Evolutionary conservation across 345 rosid species (phyloP).

Genomic region (Cardamine chenopodiifolia): DNA sequence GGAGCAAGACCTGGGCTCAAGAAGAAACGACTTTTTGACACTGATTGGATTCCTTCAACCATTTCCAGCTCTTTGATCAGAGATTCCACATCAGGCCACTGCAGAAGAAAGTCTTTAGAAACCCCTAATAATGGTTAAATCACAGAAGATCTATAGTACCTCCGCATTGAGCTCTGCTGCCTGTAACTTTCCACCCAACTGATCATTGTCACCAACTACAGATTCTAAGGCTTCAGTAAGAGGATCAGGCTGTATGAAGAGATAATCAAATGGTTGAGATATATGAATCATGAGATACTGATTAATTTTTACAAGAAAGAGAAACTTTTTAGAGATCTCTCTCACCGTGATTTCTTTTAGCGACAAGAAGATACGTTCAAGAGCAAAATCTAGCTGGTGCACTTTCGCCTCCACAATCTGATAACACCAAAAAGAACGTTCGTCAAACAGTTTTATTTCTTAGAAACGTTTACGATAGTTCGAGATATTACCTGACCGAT

Average conservation of each 20-base stretch:
- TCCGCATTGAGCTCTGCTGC: constrained; percentile 71
- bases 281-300: not conserved
- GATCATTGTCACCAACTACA: constrained; percentile 65
- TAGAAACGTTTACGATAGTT: not conserved
- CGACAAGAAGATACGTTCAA: constrained; percentile 85
- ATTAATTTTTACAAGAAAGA: not conserved
- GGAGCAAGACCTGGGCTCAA: constrained; percentile 96
- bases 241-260: constrained; percentile 77
- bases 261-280: not conserved
- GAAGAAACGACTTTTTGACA: constrained; percentile 86
- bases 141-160: constrained; percentile 47
- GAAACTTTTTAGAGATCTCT: not conserved
- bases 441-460: constrained; percentile 11
- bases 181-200: constrained; percentile 58
- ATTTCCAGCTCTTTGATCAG: constrained; percentile 74
- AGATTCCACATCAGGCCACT: constrained; percentile 96
- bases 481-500: constrained; percentile 73
- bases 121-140: not conserved
- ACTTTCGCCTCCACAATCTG: constrained; percentile 95
- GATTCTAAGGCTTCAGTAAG: constrained; percentile 75
- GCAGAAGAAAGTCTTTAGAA: constrained; percentile 35
- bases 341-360: constrained; percentile 78
- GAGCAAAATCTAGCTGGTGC: constrained; percentile 79
- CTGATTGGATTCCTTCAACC: constrained; percentile 76
- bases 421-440: constrained; percentile 29